Conservation (phyloP, 768 basidiomycete genomes). For the Fibroporia radiculosa region DNA sequence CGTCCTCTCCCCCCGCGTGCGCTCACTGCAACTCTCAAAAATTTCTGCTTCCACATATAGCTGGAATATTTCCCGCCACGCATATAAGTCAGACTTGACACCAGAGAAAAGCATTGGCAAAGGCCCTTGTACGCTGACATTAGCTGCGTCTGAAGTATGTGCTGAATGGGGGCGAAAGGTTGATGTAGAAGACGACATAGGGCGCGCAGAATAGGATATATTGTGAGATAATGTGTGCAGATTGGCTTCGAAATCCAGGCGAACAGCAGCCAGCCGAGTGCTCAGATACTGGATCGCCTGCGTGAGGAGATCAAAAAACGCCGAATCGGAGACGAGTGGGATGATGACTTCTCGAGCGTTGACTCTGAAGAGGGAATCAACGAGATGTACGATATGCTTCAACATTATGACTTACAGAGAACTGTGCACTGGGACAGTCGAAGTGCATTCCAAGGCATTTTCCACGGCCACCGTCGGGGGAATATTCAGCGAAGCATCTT, state of each 20-base stretch:
- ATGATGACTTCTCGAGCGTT: slow-evolving; percentile 51
- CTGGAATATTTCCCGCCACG: slow-evolving; percentile 87
- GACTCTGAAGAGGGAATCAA: slow-evolving; percentile 1
- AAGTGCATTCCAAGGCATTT: too few relatives aligned
- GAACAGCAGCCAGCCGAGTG: slow-evolving; percentile 42
- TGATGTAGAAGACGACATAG: slow-evolving; percentile 24
- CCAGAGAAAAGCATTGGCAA: slow-evolving; percentile 1
- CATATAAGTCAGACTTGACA: slow-evolving; percentile 58
- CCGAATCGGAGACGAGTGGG: slow-evolving; percentile 70
- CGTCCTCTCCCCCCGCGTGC: slow-evolving; percentile 56
- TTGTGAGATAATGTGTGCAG: slow-evolving; percentile 39
- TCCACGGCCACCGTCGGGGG: too few relatives aligned
- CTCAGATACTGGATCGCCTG: slow-evolving; percentile 50
- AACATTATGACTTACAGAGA: too few relatives aligned
- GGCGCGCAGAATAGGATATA: slow-evolving; percentile 27
- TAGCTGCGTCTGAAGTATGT: slow-evolving; percentile 14
- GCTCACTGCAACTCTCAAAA: slow-evolving; percentile 68
- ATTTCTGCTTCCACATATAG: slow-evolving; percentile 81
- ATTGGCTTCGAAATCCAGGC: slow-evolving; percentile 39
- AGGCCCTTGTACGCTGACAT: slow-evolving; percentile 15
- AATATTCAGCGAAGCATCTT: too few relatives aligned
- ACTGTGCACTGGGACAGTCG: too few relatives aligned
- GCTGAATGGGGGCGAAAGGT: slow-evolving; percentile 28
- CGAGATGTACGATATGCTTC: background rate
- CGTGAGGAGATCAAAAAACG: slow-evolving; percentile 72